Conservation (phyloP, 2,329 filamentous ascomycete genomes). For the Hypoxylon sp. region DNA sequence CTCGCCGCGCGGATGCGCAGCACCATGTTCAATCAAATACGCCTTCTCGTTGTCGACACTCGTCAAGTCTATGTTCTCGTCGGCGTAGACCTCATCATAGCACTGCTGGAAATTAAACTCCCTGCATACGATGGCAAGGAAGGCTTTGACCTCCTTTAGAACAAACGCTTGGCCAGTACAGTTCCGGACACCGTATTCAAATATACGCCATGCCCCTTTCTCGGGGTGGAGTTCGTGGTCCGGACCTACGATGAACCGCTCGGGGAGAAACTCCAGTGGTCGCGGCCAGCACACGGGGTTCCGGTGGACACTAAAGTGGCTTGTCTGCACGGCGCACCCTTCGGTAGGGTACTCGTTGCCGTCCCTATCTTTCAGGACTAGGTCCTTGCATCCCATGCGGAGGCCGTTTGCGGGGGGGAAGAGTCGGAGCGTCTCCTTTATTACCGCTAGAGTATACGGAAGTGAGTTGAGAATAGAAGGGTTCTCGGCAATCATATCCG, state of each 20-base stretch:
- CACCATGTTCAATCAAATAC: constrained; percentile 48
- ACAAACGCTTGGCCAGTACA: constrained; percentile 68
- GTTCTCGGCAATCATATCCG: constrained; percentile 58
- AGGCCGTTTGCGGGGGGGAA: constrained; percentile 66
- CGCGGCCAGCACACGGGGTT: constrained; percentile 60
- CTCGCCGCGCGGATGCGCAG: constrained; percentile 49
- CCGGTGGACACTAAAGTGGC: constrained; percentile 57
- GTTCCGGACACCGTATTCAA: constrained; percentile 67
- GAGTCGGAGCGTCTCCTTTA: constrained; percentile 69
- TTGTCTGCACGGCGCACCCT: constrained; percentile 60
- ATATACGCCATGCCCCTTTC: constrained; percentile 68
- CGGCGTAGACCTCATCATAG: constrained; percentile 49
- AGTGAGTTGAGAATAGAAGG: constrained; percentile 66
- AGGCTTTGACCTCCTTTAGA: constrained; percentile 50
- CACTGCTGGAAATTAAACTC: constrained; percentile 52
- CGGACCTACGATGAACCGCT: constrained; percentile 60
- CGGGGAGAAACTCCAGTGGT: constrained; percentile 63
- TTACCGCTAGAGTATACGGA: constrained; percentile 67
- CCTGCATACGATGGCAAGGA: constrained; percentile 48
- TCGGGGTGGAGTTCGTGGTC: constrained; percentile 55
- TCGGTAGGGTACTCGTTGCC: constrained; percentile 63
- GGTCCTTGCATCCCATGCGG: constrained; percentile 56
- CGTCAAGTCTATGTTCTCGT: constrained; percentile 47
- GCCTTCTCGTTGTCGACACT: constrained; percentile 50
- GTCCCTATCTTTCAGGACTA: constrained; percentile 60